These are phyloP conservation scores for Endotrypanum monterogeii DNA, from an alignment of 208 protist genomes.

Conservation along the genomic window DNA sequence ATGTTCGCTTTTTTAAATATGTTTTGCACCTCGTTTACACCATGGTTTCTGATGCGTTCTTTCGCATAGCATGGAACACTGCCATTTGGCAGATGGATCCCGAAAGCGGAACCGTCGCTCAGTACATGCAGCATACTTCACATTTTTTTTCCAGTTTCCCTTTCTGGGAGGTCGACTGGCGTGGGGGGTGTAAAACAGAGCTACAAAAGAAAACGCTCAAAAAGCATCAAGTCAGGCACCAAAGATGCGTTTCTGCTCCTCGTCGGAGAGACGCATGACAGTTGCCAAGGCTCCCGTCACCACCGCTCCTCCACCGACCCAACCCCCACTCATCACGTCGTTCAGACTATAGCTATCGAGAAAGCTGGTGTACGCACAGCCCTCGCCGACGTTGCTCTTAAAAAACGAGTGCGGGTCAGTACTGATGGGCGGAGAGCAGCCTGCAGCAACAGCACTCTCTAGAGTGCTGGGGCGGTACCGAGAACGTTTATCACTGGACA, in stretches of 20 bases:
- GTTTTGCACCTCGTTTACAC: too few relatives aligned
- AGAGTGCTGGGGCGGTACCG: conserved; percentile 4
- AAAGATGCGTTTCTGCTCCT: conserved; percentile 31
- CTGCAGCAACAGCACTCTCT: background rate
- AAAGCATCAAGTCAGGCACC: background rate
- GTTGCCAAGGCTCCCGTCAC: conserved; percentile 4
- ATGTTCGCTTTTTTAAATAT: too few relatives aligned
- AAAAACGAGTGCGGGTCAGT: background rate
- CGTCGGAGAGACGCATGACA: conserved; percentile 16
- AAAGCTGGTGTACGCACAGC: conserved; percentile 30
- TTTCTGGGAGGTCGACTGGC: background rate
- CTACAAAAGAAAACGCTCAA: background rate
- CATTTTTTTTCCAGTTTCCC: too few relatives aligned
- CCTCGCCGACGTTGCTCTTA: conserved; percentile 13
- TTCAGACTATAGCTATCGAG: conserved; percentile 26
- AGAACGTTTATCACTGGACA: conserved; percentile 19
- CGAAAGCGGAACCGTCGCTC: too few relatives aligned
- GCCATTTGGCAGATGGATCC: too few relatives aligned
- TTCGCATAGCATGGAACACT: too few relatives aligned
- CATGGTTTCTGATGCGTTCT: too few relatives aligned
- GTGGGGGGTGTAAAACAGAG: background rate
- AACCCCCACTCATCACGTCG: background rate
- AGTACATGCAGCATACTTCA: background rate
- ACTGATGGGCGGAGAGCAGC: conserved; percentile 9
- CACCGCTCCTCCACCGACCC: background rate